These are phyloP conservation scores for Trichophyton mentagrophytes DNA, from an alignment of 2,329 filamentous ascomycete species.

Conservation along the genomic window DNA sequence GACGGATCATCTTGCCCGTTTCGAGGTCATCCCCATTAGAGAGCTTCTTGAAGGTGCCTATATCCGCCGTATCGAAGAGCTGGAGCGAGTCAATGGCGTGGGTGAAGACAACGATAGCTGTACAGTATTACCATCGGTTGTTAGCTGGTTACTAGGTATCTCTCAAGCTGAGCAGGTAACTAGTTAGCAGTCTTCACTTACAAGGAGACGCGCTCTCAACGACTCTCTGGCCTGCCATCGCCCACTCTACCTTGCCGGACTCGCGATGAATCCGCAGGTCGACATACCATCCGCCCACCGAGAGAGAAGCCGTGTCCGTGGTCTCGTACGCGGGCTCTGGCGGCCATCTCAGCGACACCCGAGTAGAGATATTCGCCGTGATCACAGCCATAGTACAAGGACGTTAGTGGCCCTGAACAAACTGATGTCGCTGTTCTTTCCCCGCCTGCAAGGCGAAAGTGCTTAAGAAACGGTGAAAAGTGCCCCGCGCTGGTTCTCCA, in stretches of 20 bases:
- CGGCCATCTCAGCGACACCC: conserved; percentile 33
- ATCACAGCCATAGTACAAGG: not conserved
- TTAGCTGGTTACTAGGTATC: no score
- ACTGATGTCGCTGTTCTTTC: no score
- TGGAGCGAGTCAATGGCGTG: conserved; percentile 29
- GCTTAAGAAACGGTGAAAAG: not conserved
- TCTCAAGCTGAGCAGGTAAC: no score
- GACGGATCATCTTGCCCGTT: conserved; percentile 28
- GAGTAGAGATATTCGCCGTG: conserved; percentile 22
- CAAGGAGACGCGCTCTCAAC: conserved; percentile 25
- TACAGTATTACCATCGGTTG: not conserved
- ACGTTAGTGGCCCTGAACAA: no score
- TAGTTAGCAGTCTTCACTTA: conserved; percentile 13
- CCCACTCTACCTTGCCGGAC: conserved; percentile 31
- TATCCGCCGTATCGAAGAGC: conserved; percentile 23
- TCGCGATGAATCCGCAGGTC: conserved; percentile 31
- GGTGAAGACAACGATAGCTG: conserved; percentile 27
- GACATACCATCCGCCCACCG: conserved; percentile 32
- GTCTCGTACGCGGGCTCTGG: conserved; percentile 30
- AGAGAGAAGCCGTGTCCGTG: conserved; percentile 34
- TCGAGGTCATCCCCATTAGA: conserved; percentile 32
- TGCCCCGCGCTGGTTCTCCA: not conserved
- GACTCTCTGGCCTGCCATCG: conserved; percentile 31
- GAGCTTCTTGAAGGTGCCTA: conserved; percentile 26
- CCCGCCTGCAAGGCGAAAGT: not conserved